Percentiles rank a stretch among this genome's conserved stretches.
These are phyloP conservation scores for Ramaria sp. DNA, from an alignment of 768 basidiomycete genomes.

Conservation along the genomic window DNA sequence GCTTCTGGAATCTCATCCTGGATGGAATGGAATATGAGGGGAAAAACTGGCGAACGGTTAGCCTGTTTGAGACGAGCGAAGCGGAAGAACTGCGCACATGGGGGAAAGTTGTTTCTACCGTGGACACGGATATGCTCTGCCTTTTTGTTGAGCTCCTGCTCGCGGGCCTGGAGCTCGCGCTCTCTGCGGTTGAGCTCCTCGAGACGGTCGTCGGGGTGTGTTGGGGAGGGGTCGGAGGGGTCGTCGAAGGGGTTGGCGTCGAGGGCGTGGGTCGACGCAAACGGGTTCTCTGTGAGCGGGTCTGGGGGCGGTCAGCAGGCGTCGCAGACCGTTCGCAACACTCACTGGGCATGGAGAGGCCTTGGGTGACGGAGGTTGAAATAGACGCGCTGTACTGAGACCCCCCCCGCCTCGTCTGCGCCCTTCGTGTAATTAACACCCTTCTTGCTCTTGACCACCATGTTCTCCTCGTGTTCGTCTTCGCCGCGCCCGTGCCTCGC, in stretches of 20 bases:
- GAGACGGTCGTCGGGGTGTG: slow-evolving; percentile 25
- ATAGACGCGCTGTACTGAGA: background rate
- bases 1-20: slow-evolving; percentile 79
- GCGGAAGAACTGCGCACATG: slow-evolving; percentile 44
- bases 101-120: slow-evolving; percentile 91
- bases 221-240: slow-evolving; percentile 26
- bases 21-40: slow-evolving; percentile 91
- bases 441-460: too few relatives aligned
- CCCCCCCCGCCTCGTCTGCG: too few relatives aligned
- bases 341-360: background rate
- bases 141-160: slow-evolving; percentile 59
- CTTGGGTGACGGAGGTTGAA: background rate
- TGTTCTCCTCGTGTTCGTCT: background rate
- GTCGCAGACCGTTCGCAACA: background rate
- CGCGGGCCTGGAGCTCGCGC: slow-evolving; percentile 69
- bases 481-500: background rate
- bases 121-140: slow-evolving; percentile 59
- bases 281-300: slow-evolving; percentile 50
- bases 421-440: too few relatives aligned
- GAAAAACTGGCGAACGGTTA: slow-evolving; percentile 55
- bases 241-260: slow-evolving; percentile 89
- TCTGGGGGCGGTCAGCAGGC: background rate
- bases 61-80: slow-evolving; percentile 14
- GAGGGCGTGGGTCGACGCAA: slow-evolving; percentile 75
- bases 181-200: slow-evolving; percentile 73